Conservation (phyloP, 495 filamentous ascomycete species). For the Oleoguttula mirabilis region DNA sequence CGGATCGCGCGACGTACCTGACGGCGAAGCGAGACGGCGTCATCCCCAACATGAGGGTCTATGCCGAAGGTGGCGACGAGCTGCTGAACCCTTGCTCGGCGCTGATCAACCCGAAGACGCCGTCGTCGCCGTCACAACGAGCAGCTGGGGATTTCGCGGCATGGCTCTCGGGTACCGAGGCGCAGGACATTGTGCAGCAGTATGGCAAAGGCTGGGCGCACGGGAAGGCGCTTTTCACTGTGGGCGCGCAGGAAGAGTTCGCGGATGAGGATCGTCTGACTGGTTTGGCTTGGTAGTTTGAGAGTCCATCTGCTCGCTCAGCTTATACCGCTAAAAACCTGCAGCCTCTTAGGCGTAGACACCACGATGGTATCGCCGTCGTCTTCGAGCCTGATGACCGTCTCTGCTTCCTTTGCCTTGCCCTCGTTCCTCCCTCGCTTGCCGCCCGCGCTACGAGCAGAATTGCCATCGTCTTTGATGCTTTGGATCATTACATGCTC, state of each 20-base stretch:
- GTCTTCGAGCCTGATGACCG: too few relatives aligned
- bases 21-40: background rate
- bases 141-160: background rate
- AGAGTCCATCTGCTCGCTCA: too few relatives aligned
- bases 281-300: too few relatives aligned
- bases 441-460: too few relatives aligned
- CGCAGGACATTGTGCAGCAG: background rate
- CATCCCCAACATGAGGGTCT: constrained; percentile 1
- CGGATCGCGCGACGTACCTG: constrained; percentile 3
- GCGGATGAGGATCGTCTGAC: background rate
- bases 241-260: constrained; percentile 15
- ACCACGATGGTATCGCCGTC: too few relatives aligned
- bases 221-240: background rate
- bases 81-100: constrained; percentile 3
- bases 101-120: background rate
- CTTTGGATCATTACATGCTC: too few relatives aligned
- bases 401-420: too few relatives aligned
- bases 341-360: too few relatives aligned
- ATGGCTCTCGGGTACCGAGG: background rate
- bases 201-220: constrained; percentile 1
- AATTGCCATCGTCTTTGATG: too few relatives aligned
- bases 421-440: too few relatives aligned
- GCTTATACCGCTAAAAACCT: too few relatives aligned
- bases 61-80: background rate
- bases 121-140: background rate